These are phyloP conservation scores for Chytriomyces sp. DNA, from an alignment of 192 early-diverging fungal species.

Conservation along the genomic window DNA sequence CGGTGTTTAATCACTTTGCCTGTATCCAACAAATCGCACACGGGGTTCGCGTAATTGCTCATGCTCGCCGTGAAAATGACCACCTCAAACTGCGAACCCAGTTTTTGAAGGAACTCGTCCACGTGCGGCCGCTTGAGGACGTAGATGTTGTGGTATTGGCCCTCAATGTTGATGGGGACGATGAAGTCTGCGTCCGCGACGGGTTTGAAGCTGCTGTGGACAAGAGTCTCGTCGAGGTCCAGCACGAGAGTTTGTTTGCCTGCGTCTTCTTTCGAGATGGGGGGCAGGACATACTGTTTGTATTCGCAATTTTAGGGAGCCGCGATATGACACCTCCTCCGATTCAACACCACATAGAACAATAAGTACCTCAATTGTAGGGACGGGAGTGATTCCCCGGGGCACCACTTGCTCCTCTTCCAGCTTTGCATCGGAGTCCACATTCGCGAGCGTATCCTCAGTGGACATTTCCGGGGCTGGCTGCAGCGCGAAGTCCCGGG, in stretches of 20 bases:
- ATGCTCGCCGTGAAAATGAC: constrained; percentile 90
- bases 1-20: constrained; percentile 80
- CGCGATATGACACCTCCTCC: neutral
- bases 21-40: constrained; percentile 81
- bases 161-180: constrained; percentile 85
- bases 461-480: no score
- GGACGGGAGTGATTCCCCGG: no score
- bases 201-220: constrained; percentile 87
- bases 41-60: constrained; percentile 90
- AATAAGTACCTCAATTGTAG: neutral
- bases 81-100: constrained; percentile 84
- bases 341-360: neutral
- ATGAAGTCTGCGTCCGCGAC: constrained; percentile 78
- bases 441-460: neutral
- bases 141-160: constrained; percentile 84
- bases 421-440: neutral
- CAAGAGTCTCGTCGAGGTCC: constrained; percentile 89
- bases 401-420: no score
- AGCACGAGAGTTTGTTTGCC: constrained; percentile 84
- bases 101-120: constrained; percentile 77
- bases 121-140: constrained; percentile 90
- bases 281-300: constrained; percentile 57
- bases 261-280: constrained; percentile 61
- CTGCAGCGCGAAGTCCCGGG: no score
- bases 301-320: neutral